Evolutionary conservation across 495 filamentous ascomycete species (phyloP).

Genomic region (Pyronema omphalodes): DNA sequence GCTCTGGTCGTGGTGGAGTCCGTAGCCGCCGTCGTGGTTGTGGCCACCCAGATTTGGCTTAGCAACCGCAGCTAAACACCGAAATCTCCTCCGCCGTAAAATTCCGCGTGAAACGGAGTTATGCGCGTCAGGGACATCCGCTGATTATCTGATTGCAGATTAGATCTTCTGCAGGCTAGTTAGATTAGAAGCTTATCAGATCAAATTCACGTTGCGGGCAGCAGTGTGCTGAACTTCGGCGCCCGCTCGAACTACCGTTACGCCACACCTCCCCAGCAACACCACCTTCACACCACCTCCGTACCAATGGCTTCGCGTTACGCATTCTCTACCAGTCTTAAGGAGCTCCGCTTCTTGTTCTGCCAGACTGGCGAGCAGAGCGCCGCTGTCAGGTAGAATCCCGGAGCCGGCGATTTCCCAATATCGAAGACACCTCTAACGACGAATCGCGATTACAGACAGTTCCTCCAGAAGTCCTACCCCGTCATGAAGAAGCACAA

Average conservation of each 20-base stretch:
- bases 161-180: too few species aligned
- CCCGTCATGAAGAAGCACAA: slow-evolving; percentile 99
- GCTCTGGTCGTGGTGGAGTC: slow-evolving; percentile 12
- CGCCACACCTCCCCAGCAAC: slow-evolving; percentile 5
- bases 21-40: slow-evolving; percentile 9
- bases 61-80: background rate
- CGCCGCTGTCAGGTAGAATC: slow-evolving; percentile 55
- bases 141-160: background rate
- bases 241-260: background rate
- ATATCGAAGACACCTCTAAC: background rate
- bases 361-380: slow-evolving; percentile 85
- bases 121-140: background rate
- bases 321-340: slow-evolving; percentile 67
- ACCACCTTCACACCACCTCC: slow-evolving; percentile 7
- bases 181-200: background rate
- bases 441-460: slow-evolving; percentile 1
- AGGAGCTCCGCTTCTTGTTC: slow-evolving; percentile 92
- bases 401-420: background rate
- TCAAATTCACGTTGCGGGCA: background rate
- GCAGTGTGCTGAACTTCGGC: background rate
- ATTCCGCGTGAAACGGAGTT: background rate
- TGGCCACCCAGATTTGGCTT: background rate
- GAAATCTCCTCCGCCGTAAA: background rate
- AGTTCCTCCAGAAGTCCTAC: slow-evolving; percentile 75
- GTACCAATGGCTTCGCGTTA: slow-evolving; percentile 76